Percentiles rank a stretch among this genome's conserved stretches.
Conservation (phyloP, 805 yeast genomes). For the Yarrowia sp. region DNA sequence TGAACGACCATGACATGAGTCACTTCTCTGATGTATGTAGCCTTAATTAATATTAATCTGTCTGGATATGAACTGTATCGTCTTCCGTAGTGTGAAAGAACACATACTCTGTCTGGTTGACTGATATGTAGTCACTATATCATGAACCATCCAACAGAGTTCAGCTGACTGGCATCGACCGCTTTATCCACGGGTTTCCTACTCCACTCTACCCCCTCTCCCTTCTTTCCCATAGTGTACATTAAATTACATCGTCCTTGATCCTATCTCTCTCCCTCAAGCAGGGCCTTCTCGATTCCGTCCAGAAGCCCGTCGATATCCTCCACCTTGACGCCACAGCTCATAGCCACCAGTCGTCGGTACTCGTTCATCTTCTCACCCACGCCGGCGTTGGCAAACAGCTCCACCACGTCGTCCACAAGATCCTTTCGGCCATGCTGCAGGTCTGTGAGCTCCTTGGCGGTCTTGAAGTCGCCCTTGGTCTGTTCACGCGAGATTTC, state of each 20-base stretch:
- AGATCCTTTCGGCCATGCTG: constrained; percentile 54
- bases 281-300: constrained; percentile 66
- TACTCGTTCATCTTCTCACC: constrained; percentile 75
- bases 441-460: constrained; percentile 51
- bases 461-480: constrained; percentile 45
- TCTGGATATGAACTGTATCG: too few relatives aligned
- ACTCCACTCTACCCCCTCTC: too few relatives aligned
- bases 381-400: constrained; percentile 56
- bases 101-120: too few relatives aligned
- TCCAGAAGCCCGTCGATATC: constrained; percentile 82
- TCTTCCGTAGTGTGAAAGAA: too few relatives aligned
- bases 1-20: too few relatives aligned
- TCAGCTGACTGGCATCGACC: too few relatives aligned
- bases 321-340: constrained; percentile 79
- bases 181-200: too few relatives aligned
- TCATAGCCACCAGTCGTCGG: constrained; percentile 74
- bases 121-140: too few relatives aligned
- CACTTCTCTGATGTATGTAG: too few relatives aligned
- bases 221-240: constrained; percentile 9
- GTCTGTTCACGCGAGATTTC: constrained; percentile 37
- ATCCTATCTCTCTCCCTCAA: constrained; percentile 41
- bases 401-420: constrained; percentile 59
- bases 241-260: constrained; percentile 23
- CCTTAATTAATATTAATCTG: too few relatives aligned
- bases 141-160: too few relatives aligned